Conservation (phyloP, 225 moss, liverwort and hornwort genomes). For the Bryoerythrophyllum caledonicum region DNA sequence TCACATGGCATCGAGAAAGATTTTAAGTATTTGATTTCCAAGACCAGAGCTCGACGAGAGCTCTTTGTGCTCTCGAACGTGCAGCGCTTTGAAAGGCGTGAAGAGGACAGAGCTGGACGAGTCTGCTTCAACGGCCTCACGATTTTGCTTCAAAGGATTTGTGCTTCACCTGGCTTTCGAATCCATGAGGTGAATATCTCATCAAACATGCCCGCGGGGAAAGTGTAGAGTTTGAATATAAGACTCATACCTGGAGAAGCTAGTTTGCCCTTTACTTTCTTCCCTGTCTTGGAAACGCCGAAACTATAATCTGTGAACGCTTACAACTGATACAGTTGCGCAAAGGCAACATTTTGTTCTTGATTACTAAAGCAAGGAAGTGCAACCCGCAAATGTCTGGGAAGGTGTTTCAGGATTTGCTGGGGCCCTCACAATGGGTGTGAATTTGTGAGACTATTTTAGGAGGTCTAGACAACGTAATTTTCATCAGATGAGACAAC, state of each 20-base stretch:
- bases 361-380: too few species aligned
- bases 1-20: not conserved
- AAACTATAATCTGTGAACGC: too few species aligned
- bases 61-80: not conserved
- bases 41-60: not conserved
- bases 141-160: slow-evolving; percentile 2
- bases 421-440: too few species aligned
- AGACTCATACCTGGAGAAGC: not conserved
- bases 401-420: too few species aligned
- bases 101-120: not conserved
- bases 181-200: slow-evolving; percentile 16
- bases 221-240: slow-evolving; percentile 9
- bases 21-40: not conserved
- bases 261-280: too few species aligned
- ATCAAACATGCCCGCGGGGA: not conserved
- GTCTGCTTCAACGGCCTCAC: not conserved
- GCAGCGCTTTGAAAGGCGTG: not conserved
- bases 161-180: slow-evolving; percentile 4
- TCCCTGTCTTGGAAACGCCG: too few species aligned
- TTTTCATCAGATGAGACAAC: too few species aligned
- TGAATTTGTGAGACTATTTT: too few species aligned
- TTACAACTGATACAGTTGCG: too few species aligned
- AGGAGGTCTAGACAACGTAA: too few species aligned
- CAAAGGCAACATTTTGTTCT: too few species aligned
- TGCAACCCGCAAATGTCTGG: too few species aligned